Base-by-base conservation (phyloP, 495 filamentous ascomycete species). In the Glarea lozoyensis region DNA sequence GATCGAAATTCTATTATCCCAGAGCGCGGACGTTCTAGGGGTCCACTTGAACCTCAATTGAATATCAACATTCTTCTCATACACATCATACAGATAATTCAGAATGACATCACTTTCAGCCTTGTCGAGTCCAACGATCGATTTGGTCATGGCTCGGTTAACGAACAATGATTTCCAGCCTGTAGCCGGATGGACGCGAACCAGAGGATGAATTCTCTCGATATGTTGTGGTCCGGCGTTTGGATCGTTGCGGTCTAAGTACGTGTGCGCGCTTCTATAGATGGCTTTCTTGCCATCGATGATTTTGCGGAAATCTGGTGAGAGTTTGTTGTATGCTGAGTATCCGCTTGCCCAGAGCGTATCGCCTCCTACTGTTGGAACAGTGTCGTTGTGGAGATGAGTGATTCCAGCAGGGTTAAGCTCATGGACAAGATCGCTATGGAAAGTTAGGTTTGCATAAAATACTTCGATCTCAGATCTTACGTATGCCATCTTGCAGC, bases 91-190 rank as follows among this genome's bases (percentile, higher is more conserved):
- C 39, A 89, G 78, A 70, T 74, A 79, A 17, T 76, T 57, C 12
- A 88, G 62, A 22, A 88, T 63, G 37, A 69, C 49, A 17, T 67
- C 56, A 39, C 72, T 78, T 65, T 90, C 86, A 6, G 70, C 66
- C n/a, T 78, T 70, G 0, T 71, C 68, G 15, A 90, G 57, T 1
- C 73, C 85, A 55, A 86, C 75, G 59, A 89, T 82, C 11, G 65
- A 55, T 54, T 76, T 63, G 3, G 75, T 69, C 63, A 83, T 79
- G 12, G 66, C 66, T 42, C 78, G 75, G 20, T 80, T 75, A 2
- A 73, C 79, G 53, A 78, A 89, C 7, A 90, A 64, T 2, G 64
- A 70, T 59, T 85, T 86, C 83, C 85, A 88, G 4, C 85, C 85
- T 1, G 84, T 88, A 0, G 88, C 80, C 0, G 86, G 82, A 56